Evolutionary conservation across 768 basidiomycete species (phyloP), one percentile per base, ranked within the genome.

Genomic region (Podaxis sp.): DNA sequence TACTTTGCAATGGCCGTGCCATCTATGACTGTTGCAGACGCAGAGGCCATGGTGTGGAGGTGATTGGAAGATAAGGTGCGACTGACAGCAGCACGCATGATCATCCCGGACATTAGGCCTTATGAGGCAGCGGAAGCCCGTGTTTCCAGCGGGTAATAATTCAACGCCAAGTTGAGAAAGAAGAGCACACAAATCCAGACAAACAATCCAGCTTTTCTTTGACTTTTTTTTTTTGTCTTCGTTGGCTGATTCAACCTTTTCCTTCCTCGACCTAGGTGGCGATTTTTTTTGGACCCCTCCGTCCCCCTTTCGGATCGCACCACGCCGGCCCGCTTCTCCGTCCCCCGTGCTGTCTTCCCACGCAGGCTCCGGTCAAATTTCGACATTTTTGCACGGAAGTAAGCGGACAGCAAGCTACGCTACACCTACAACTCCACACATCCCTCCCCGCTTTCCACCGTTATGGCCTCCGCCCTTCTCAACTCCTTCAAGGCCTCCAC

Each of bases 1-100:
- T 68, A 95, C 95, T 92, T 95, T 72, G 96, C 92, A 66, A 95
- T 76, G 52, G 82, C 84, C 52, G 83, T 90, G 17, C 96, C 96
- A 67, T 97, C 93, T 72, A 98, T 94, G 69, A 91, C 71, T 65
- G 76, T 81, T 67, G 78, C 76, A 61, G 75, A 67, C 42, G 55
- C 64, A 61, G 75, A 69, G 26, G 78, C 66, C 79, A 81, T 81
- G 54, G 73, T 71, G 65, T 73, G 74, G 38, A 73, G 68, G 73
- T 75, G 75, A 68, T 71, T 69, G 65, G 68, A 67, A 73, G 77
- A 76, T 76, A 78, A 77, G 74, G 72, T 67, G 66, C 63, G 68
- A 60, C 66, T 67, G 66, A 69, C 64, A 38, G 56, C 57, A 61
- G 61, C 63, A 42, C 57, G 57, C 54, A 56, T 63, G 57, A 64